Evolutionary conservation across 2,329 filamentous ascomycete species (phyloP), one percentile per base, ranked within the genome.

Genomic region (Pseudogymnoascus sp.): DNA sequence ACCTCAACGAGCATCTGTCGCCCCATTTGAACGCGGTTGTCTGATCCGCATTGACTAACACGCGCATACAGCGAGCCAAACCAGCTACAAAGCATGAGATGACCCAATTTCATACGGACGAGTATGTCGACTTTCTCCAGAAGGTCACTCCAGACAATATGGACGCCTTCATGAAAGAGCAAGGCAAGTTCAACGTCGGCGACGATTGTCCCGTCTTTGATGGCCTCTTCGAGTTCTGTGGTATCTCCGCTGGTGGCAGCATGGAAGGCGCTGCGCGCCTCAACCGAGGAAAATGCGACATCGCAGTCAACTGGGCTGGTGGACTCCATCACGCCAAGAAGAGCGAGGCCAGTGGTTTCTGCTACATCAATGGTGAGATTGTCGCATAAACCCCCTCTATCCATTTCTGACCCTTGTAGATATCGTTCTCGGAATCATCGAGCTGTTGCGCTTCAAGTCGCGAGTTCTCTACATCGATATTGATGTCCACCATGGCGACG

Each of bases 121-220:
- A 97, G 70, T 99, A 99, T 75, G 90, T 99, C 65, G 90, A 96
- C 61, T 99, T 97, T 71, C 80, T 99, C 15, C 89, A 82, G 76
- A 96, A 95, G 69, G 94, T 99, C 61, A 97, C 94, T 0, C 95
- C 94, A 1, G 94, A 99, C 77, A 99, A 99, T 73, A 97, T 97
- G 90, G 95, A 99, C 68, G 84, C 83, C 66, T 97, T 91, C 71
- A 83, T 87, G 68, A 89, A 92, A 68, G 94, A 99, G 73, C 92
- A 97, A 73, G 88, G 83, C 39, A 91, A 91, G 65, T 97, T 94
- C 79, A 97, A 96, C 63, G 91, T 97, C 62, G 90, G 93, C 37
- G 94, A 97, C 69, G 94, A 99, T 73, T 99, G 94, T 68, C 94
- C 94, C 1, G 91, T 99, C 18, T 99, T 99, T 68, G 93, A 97